Base-by-base conservation (phyloP, 192 early-diverging fungal genomes). In the Coemansia sp. region DNA sequence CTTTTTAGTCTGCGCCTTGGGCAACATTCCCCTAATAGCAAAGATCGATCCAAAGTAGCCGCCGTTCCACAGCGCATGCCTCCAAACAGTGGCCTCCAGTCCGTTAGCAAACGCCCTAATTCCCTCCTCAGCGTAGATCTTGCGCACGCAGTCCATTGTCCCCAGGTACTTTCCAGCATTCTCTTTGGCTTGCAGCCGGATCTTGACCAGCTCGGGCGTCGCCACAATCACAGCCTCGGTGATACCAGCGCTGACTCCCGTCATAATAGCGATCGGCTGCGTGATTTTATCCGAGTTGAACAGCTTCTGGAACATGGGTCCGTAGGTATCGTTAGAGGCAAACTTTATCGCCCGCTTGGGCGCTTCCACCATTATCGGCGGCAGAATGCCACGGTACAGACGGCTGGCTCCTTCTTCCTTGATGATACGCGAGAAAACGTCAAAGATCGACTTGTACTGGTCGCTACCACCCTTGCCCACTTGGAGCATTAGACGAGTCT, bases 341-440 rank as follows among this genome's bases (percentile, higher is more conserved):
- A 98, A 98, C 82, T 98, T 98, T 80, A 93, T 98, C 20, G 95
- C 94, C 48, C 96, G 89, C 85, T 98, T 98, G 22, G 96, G 96
- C 41, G 96, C 97, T 82, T 99, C 97, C 1, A 95, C 94, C 84
- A 99, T 85, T 71, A 99, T 95, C 6, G 97, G 97, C 44, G 97
- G 94, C 32, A 95, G 70, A 61, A 99, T 99, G n/a, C 97, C 96
- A 55, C 92, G 86, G 74, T 97, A 95, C 48, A 95, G 84, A 3
- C 89, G 85, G 45, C 70, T 65, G 4, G 80, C 84, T 41, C 91
- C 91, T 69, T 92, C 91, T 48, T 89, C 85, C 63, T 83, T 82
- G 73, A 92, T 82, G 46, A 92, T 92, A 27, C 87, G 80, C 41
- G 70, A 61, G 76, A 92, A 89, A 19, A 85, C 83, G 67, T 89